Percentiles rank a stretch among this genome's conserved stretches.
These are phyloP conservation scores for Cyberlindnera subsufficiens DNA, from an alignment of 805 yeast genomes.

Conservation along the genomic window DNA sequence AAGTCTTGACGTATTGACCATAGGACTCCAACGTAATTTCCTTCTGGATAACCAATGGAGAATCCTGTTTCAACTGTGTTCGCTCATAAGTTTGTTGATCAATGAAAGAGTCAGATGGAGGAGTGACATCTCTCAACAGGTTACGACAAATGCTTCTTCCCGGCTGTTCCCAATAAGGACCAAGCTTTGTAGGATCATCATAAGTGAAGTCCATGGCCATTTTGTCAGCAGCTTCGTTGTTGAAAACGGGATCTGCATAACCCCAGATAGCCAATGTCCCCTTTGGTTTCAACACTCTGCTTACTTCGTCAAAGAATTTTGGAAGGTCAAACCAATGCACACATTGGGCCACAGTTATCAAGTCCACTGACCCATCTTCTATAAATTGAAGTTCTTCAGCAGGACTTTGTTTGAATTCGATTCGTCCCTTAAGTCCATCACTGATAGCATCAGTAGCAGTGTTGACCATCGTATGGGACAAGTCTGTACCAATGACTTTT, in stretches of 20 bases:
- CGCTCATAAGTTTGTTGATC: conserved; percentile 30
- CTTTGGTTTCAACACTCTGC: conserved; percentile 43
- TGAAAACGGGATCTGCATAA: conserved; percentile 65
- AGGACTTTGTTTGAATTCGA: conserved; percentile 18
- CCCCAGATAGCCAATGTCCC: conserved; percentile 80
- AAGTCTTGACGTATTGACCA: conserved; percentile 54
- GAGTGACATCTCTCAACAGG: conserved; percentile 35
- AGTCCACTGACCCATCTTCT: conserved; percentile 42
- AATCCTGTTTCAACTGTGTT: neutral
- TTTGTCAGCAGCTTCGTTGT: conserved; percentile 49
- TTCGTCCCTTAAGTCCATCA: conserved; percentile 6
- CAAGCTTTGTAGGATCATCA: conserved; percentile 41
- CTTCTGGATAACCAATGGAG: conserved; percentile 29
- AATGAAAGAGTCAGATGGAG: conserved; percentile 36
- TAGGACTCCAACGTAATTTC: conserved; percentile 40
- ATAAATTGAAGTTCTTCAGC: conserved; percentile 23
- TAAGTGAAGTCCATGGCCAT: conserved; percentile 48
- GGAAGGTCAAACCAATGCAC: conserved; percentile 77
- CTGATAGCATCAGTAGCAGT: conserved; percentile 31
- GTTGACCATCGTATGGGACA: conserved; percentile 50
- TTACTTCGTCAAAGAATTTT: conserved; percentile 43
- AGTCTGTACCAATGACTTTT: conserved; percentile 58
- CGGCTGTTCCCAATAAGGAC: conserved; percentile 83
- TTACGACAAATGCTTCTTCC: conserved; percentile 56
- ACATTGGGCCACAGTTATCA: conserved; percentile 78